A percentile compares a stretch with the other conserved stretches of the same genome.
Evolutionary conservation across 2,329 filamentous ascomycete species (phyloP).

Genomic region (Hypomyces rosellus): DNA sequence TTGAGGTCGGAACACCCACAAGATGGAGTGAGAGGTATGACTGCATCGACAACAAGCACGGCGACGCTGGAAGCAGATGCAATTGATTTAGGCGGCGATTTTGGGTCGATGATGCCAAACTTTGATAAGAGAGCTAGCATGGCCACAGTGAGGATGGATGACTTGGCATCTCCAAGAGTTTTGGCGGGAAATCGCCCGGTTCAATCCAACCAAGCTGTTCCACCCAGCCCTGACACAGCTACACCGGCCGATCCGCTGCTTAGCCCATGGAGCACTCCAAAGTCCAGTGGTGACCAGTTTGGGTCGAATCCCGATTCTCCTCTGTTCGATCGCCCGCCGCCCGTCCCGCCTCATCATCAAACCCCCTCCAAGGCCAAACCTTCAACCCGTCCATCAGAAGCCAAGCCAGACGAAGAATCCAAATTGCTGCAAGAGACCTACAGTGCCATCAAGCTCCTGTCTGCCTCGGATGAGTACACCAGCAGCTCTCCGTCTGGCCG

Average conservation of each 20-base stretch:
- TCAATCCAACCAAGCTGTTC: conserved; percentile 31
- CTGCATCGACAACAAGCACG: conserved; percentile 48
- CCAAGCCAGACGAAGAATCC: conserved; percentile 47
- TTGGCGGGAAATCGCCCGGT: conserved; percentile 39
- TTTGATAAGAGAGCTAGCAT: conserved; percentile 50
- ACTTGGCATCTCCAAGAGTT: conserved; percentile 34
- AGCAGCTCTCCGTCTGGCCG: conserved; percentile 16
- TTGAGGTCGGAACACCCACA: conserved; percentile 25
- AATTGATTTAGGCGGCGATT: conserved; percentile 52
- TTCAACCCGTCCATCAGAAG: conserved; percentile 30
- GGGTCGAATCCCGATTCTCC: conserved; percentile 31
- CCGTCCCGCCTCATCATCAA: conserved; percentile 34
- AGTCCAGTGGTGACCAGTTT: conserved; percentile 41
- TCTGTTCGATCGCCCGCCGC: conserved; percentile 31
- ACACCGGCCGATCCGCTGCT: conserved; percentile 39
- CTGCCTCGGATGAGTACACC: conserved; percentile 17
- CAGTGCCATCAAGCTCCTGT: conserved; percentile 42
- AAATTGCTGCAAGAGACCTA: conserved; percentile 47
- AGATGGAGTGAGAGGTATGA: conserved; percentile 43
- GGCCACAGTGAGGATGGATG: conserved; percentile 40
- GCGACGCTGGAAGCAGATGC: conserved; percentile 39
- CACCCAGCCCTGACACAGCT: conserved; percentile 41
- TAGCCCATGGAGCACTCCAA: conserved; percentile 46
- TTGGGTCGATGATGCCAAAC: conserved; percentile 49
- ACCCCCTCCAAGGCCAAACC: conserved; percentile 19